phyloP scores from a whole-genome alignment of 345 rosid genomes.

The Anacardium occidentale region DNA sequence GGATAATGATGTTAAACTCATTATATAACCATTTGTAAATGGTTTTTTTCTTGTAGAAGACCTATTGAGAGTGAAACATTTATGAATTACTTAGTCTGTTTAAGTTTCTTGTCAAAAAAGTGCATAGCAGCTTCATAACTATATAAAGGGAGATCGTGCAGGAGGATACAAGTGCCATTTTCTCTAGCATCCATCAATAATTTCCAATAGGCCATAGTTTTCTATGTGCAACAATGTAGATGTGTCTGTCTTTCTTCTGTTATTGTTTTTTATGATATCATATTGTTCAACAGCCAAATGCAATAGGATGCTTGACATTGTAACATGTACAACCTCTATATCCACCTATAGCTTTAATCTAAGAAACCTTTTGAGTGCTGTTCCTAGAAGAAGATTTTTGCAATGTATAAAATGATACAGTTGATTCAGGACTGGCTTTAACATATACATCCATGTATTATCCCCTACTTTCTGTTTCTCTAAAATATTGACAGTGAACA shows the following conservation, averaged over 20 bases:
- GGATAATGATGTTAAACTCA: neutral
- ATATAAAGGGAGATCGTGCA: neutral
- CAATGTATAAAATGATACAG: neutral
- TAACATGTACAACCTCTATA: neutral
- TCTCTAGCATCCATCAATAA: neutral
- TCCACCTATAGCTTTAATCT: neutral
- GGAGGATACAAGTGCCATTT: neutral
- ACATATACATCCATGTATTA: neutral
- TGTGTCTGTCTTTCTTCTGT: neutral
- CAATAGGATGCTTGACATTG: neutral
- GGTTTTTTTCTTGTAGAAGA: neutral
- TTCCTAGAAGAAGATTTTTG: neutral
- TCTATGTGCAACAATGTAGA: neutral
- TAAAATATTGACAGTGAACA: neutral
- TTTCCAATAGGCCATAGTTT: neutral
- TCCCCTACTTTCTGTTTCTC: neutral
- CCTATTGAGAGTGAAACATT: neutral
- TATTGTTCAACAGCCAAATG: neutral
- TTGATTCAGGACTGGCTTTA: neutral
- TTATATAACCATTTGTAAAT: neutral
- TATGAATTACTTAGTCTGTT: neutral
- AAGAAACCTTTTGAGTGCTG: neutral
- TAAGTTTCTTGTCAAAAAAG: neutral
- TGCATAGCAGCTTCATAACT: neutral
- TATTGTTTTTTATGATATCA: neutral